phyloP scores from a whole-genome alignment of 257 asterid species.

The Lavandula angustifolia region DNA sequence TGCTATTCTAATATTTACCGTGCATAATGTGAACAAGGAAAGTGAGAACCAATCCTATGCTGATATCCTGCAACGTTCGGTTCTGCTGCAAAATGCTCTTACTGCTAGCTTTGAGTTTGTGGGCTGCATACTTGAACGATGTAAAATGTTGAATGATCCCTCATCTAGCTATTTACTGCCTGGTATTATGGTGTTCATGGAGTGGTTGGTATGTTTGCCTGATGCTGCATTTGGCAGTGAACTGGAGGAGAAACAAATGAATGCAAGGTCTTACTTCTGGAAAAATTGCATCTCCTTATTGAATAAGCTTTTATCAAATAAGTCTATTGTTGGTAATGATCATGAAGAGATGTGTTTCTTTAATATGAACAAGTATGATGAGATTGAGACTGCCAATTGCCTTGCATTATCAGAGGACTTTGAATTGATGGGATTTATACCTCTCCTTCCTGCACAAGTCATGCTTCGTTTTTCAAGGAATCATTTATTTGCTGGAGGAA shows the following conservation, averaged over 20 bases:
- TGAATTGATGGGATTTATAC: constrained; percentile 78
- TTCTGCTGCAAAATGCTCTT: constrained; percentile 70
- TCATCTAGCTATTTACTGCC: constrained; percentile 70
- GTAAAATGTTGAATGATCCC: constrained; percentile 63
- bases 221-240: constrained; percentile 68
- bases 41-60: constrained; percentile 75
- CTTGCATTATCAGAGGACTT: constrained; percentile 83
- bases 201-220: constrained; percentile 75
- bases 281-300: constrained; percentile 56
- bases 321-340: constrained; percentile 46
- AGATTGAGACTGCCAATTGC: constrained; percentile 61
- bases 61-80: constrained; percentile 79
- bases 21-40: constrained; percentile 62
- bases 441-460: constrained; percentile 73
- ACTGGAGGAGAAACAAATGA: constrained; percentile 62
- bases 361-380: constrained; percentile 75
- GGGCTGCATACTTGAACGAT: constrained; percentile 67
- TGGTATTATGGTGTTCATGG: constrained; percentile 77
- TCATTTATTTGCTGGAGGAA: constrained; percentile 55
- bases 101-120: constrained; percentile 66
- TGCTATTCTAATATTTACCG: constrained; percentile 67
- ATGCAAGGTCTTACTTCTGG: constrained; percentile 75
- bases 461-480: constrained; percentile 80
- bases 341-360: constrained; percentile 57
- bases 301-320: constrained; percentile 58